Conservation (phyloP, 768 basidiomycete genomes). For the Clitopilus passeckerianus region DNA sequence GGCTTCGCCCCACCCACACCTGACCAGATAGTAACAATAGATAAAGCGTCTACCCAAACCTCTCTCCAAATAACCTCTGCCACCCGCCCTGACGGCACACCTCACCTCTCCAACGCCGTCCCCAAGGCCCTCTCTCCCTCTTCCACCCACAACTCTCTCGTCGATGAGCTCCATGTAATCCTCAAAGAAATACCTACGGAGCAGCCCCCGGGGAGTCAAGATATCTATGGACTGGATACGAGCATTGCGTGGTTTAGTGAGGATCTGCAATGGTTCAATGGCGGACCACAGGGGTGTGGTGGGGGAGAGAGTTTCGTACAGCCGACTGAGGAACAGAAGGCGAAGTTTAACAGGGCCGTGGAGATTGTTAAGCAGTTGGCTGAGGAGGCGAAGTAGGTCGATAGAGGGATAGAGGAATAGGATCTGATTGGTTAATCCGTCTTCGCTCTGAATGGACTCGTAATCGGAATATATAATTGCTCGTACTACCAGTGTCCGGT, state of each 20-base stretch:
- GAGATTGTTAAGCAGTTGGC: conserved; percentile 57
- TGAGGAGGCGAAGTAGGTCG: conserved; percentile 18
- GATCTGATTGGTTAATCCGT: no score
- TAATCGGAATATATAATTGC: no score
- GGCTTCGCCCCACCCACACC: conserved; percentile 73
- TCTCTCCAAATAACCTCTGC: conserved; percentile 40
- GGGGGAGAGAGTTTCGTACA: conserved; percentile 42
- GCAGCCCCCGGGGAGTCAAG: conserved; percentile 53
- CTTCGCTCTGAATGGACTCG: no score
- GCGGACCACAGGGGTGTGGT: conserved; percentile 56
- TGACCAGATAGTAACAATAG: conserved; percentile 47
- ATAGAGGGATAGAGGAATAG: not conserved
- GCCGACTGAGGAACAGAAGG: conserved; percentile 57
- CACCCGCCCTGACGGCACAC: conserved; percentile 43
- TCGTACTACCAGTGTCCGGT: no score
- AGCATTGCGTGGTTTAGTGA: conserved; percentile 59
- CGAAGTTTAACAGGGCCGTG: conserved; percentile 65
- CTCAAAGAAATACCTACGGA: conserved; percentile 56
- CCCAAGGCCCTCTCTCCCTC: conserved; percentile 36
- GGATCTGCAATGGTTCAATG: conserved; percentile 57
- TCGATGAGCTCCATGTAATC: conserved; percentile 57
- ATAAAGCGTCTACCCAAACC: conserved; percentile 27
- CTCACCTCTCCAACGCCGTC: conserved; percentile 30
- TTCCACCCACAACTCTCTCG: conserved; percentile 29
- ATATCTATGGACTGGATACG: conserved; percentile 68